These are phyloP conservation scores for Pachyrhizus erosus DNA, from an alignment of 306 rosid species.

Conservation along the genomic window DNA sequence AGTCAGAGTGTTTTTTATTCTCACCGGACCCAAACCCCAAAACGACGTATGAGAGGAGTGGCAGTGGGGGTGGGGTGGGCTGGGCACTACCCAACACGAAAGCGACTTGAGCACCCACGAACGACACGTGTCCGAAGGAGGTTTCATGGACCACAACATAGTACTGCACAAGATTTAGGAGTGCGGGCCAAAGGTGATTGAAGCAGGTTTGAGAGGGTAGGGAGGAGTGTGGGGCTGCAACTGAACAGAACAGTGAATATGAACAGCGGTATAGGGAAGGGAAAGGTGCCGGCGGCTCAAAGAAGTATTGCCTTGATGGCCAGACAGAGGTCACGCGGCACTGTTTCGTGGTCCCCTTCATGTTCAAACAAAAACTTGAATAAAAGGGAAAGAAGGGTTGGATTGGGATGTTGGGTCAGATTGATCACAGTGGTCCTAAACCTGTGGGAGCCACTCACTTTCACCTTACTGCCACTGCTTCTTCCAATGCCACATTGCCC, in stretches of 20 bases:
- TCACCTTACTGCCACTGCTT: neutral
- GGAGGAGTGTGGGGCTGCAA: neutral
- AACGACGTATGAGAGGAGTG: constrained; percentile 33
- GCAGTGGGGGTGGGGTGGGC: constrained; percentile 35
- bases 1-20: neutral
- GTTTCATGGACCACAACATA: constrained; percentile 54
- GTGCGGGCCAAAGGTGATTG: constrained; percentile 39
- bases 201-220: constrained; percentile 8
- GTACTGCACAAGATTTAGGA: constrained; percentile 35
- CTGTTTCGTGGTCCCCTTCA: constrained; percentile 34
- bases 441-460: constrained; percentile 40
- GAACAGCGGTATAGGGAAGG: neutral
- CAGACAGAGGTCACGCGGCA: constrained; percentile 36
- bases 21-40: neutral
- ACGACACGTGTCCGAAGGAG: constrained; percentile 38
- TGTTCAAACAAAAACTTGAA: neutral
- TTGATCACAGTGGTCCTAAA: constrained; percentile 28
- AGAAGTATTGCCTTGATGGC: neutral
- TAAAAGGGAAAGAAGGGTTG: neutral
- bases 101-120: constrained; percentile 48
- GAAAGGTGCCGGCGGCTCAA: constrained; percentile 44
- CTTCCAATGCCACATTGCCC: neutral
- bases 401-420: neutral
- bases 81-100: constrained; percentile 42
- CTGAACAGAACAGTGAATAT: neutral